Evolutionary conservation across 306 rosid species (phyloP).

Genomic region (Corylus avellana): DNA sequence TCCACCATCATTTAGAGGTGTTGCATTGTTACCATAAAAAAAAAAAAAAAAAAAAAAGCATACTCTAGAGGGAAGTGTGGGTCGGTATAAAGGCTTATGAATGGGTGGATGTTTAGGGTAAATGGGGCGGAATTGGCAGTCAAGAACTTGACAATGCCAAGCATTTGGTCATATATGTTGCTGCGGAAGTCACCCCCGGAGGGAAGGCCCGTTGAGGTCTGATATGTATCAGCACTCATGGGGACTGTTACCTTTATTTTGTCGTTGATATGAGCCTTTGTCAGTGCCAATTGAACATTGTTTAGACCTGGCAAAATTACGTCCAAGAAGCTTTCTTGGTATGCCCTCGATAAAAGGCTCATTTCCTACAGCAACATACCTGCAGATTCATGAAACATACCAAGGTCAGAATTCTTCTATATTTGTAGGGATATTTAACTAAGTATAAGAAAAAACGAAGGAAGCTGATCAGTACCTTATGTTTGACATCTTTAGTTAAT

Average conservation of each 20-base stretch:
- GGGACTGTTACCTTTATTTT: constrained; percentile 46
- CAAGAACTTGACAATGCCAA: constrained; percentile 49
- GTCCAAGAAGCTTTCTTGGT: constrained; percentile 48
- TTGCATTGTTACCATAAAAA: constrained; percentile 42
- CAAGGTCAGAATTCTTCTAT: neutral
- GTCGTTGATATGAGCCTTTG: constrained; percentile 42
- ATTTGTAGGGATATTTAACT: neutral
- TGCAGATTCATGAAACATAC: constrained; percentile 30
- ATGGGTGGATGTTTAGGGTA: constrained; percentile 66
- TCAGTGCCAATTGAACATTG: constrained; percentile 45
- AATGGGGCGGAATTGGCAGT: constrained; percentile 59
- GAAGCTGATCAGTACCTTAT: too few species aligned
- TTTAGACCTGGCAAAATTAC: constrained; percentile 46
- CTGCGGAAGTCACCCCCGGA: constrained; percentile 52
- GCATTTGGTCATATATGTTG: constrained; percentile 44
- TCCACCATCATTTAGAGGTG: constrained; percentile 51
- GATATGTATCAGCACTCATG: constrained; percentile 46
- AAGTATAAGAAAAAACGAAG: neutral
- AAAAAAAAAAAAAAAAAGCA: constrained; percentile 53
- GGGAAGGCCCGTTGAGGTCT: constrained; percentile 25
- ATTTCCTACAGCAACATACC: constrained; percentile 57
- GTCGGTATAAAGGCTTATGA: constrained; percentile 56
- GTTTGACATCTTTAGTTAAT: too few species aligned
- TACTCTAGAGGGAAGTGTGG: constrained; percentile 69
- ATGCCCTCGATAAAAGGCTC: constrained; percentile 47